Evolutionary conservation across 2,329 filamentous ascomycete genomes (phyloP), one percentile per base, ranked within the genome.

Genomic region (Elsinoe fawcettii): DNA sequence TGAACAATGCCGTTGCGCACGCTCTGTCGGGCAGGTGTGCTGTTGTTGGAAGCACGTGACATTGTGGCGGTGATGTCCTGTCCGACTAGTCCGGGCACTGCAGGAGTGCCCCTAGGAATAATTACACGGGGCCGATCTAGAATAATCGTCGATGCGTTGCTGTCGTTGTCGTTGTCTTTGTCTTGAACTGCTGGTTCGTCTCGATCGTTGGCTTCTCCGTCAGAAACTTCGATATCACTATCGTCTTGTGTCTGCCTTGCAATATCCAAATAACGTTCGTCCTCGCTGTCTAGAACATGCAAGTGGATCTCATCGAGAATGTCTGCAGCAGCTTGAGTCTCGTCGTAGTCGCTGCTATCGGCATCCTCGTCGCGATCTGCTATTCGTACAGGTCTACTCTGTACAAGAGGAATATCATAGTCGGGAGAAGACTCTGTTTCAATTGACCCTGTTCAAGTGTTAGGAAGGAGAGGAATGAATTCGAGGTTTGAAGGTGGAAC

Each of bases 1-100:
- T 61, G 60, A 12, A 61, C 60, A 23, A 61, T 61, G 51, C 56
- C 60, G 34, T 61, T 57, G 49, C 60, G 58, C 5, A 59, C 41
- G n/a, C 30, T 55, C 54, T 61, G 60, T 16, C 60, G 49, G 14
- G 56, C 58, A 1, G 58, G 23, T 5, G 58, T 59, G 46, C 57
- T 61, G n/a, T 27, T 37, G 20, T 47, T 49, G 1, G 54, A 56
- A 27, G 54, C 41, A 34, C 54, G 54, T 27, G 54, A 56, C 54
- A 56, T 56, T 16, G 7, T 49, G 20, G 25, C 14, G 18, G 20
- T n/a, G 9, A 18, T 46, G 8, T 25, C 23, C 5, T 18, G 41
- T 14, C 41, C 23, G 20, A 25, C 41, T 37, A 12, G 34, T 36
- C 8, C 11, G 49, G 30, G 14, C 27, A 32, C 7, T 22, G 22